These are phyloP conservation scores for Excoecaria cochinchinensis DNA, from an alignment of 345 rosid species.

Conservation along the genomic window DNA sequence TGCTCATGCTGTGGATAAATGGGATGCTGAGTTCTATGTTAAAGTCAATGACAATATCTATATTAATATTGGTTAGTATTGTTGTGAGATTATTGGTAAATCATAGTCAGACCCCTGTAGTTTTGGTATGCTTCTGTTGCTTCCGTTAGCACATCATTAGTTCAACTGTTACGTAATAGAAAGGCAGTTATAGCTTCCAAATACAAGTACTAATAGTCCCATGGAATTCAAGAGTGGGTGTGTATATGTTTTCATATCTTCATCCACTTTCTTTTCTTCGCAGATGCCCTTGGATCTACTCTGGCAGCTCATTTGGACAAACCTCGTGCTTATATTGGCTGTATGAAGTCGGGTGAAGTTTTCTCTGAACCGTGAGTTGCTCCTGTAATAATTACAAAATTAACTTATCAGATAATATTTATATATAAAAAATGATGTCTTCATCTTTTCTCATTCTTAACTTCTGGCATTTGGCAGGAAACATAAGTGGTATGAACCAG, in stretches of 20 bases:
- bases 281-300: conserved; percentile 70
- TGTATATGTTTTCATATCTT: background rate
- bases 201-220: background rate
- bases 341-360: conserved; percentile 84
- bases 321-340: conserved; percentile 84
- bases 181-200: background rate
- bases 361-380: conserved; percentile 70
- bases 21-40: conserved; percentile 74
- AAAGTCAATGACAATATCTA: conserved; percentile 77
- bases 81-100: background rate
- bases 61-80: conserved; percentile 56
- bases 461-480: conserved; percentile 32
- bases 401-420: background rate
- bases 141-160: background rate
- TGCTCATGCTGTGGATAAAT: conserved; percentile 47
- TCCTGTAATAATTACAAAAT: background rate
- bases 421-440: background rate
- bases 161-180: background rate
- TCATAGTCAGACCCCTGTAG: background rate
- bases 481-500: conserved; percentile 76
- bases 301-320: conserved; percentile 57
- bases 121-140: background rate
- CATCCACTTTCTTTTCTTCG: conserved; percentile 1
- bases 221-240: background rate
- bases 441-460: background rate